Base-by-base conservation (phyloP, 306 rosid genomes). In the Elaeagnus macrophylla region DNA sequence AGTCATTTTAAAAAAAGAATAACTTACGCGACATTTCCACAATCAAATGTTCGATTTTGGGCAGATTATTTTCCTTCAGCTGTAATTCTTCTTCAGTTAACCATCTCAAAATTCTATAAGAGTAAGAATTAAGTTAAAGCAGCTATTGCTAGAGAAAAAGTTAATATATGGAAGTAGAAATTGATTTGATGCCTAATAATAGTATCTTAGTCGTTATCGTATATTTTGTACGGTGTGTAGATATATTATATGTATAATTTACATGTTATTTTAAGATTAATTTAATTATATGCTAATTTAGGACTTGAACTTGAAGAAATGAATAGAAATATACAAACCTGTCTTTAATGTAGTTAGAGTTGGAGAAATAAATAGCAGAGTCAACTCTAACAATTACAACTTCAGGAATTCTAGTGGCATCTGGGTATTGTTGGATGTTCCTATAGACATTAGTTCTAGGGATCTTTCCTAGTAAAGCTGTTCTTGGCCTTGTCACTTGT, bases 11-110 rank as follows among this genome's bases (percentile, higher is more conserved):
- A n/a, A n/a, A n/a, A n/a, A n/a, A n/a, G n/a, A n/a, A n/a, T n/a
- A n/a, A 16, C 94, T 71, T 73, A 88, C 96, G 85, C 7, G 96
- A 84, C 87, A 88, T 75, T 54, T 88, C 96, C 9, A 88, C 70
- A 9, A 67, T 39, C 32, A 84, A 59, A 53, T 61, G 50, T 3
- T 73, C 47, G 39, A 78, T 75, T 51, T 49, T 57, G n/a, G 86
- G 76, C 5, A 39, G 53, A 41, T 46, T 35, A 36, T 52, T 63
- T 9, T 25, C 25, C 66, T 40, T 59, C 42, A 73, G 67, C 14
- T 53, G 51, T 43, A 50, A 67, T 51, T 74, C 78, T 72, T 88
- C 96, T 50, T 81, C 72, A 7, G 53, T 37, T 17, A 88, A 56
- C 90, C 79, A 84, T 74, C 89, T 79, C 77, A 84, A 59, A 61